Conservation (phyloP, 805 yeast genomes). For the Millerozyma miso region DNA sequence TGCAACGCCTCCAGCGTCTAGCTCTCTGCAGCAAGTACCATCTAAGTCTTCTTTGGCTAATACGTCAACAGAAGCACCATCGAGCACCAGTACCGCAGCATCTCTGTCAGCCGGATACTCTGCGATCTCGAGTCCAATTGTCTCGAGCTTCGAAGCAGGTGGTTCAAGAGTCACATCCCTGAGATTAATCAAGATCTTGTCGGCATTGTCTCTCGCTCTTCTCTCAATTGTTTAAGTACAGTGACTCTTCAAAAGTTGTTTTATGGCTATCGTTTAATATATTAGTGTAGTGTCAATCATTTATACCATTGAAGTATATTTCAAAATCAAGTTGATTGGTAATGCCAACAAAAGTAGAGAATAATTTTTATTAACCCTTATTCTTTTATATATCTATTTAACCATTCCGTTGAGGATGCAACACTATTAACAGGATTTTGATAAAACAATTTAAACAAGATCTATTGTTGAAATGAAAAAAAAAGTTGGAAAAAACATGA, state of each 20-base stretch:
- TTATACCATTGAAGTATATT: too few species aligned
- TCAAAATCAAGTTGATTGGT: too few species aligned
- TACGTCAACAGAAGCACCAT: neutral
- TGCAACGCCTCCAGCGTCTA: constrained; percentile 3
- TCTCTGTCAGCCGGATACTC: neutral
- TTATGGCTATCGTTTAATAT: neutral
- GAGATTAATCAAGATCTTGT: too few species aligned
- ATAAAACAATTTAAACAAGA: constrained; percentile 11
- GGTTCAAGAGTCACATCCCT: constrained; percentile 1
- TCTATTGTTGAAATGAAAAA: constrained; percentile 28
- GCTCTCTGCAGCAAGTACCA: constrained; percentile 1
- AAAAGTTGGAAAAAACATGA: constrained; percentile 5
- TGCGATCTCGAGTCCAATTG: neutral
- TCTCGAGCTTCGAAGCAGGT: constrained; percentile 7
- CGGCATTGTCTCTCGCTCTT: neutral
- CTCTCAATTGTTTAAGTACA: neutral
- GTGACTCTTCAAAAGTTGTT: neutral
- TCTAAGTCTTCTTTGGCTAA: neutral
- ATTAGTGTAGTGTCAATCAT: neutral
- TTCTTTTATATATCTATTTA: constrained; percentile 7
- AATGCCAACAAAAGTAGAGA: too few species aligned
- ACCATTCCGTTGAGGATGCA: constrained; percentile 51
- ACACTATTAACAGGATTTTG: constrained; percentile 32
- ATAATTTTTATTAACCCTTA: neutral
- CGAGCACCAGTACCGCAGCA: neutral